These are phyloP conservation scores for Bruguiera sexangula DNA, from an alignment of 345 rosid species.

Conservation along the genomic window DNA sequence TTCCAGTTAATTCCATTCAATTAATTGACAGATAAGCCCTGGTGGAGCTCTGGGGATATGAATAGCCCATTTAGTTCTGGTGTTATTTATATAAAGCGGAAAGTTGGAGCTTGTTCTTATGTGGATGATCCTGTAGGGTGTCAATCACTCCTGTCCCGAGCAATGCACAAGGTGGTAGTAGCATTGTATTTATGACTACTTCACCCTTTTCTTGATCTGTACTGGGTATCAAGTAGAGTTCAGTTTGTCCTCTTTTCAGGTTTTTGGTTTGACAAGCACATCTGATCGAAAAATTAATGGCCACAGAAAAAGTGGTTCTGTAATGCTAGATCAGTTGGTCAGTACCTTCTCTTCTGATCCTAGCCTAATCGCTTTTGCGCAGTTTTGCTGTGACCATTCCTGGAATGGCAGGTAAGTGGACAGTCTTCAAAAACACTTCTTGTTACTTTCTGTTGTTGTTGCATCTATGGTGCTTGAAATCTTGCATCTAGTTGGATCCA, in stretches of 20 bases:
- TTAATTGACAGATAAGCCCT: conserved; percentile 57
- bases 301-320: conserved; percentile 45
- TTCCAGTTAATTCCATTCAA: conserved; percentile 8
- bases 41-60: conserved; percentile 80
- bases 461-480: neutral
- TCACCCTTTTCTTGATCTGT: conserved; percentile 8
- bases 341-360: conserved; percentile 95
- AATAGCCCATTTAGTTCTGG: conserved; percentile 81
- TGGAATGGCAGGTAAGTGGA: conserved; percentile 70
- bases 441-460: too few species aligned
- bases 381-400: conserved; percentile 79
- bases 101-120: conserved; percentile 95
- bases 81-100: conserved; percentile 80
- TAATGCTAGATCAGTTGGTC: conserved; percentile 82
- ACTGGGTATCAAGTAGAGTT: conserved; percentile 11
- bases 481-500: neutral
- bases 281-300: conserved; percentile 31
- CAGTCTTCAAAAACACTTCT: neutral
- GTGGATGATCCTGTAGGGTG: conserved; percentile 94
- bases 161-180: conserved; percentile 85
- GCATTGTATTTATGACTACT: neutral
- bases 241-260: conserved; percentile 39
- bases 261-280: conserved; percentile 64
- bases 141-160: conserved; percentile 86
- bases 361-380: conserved; percentile 88